Evolutionary conservation across 2,329 filamentous ascomycete species (phyloP).

Genomic region (Aspergillus sp.): DNA sequence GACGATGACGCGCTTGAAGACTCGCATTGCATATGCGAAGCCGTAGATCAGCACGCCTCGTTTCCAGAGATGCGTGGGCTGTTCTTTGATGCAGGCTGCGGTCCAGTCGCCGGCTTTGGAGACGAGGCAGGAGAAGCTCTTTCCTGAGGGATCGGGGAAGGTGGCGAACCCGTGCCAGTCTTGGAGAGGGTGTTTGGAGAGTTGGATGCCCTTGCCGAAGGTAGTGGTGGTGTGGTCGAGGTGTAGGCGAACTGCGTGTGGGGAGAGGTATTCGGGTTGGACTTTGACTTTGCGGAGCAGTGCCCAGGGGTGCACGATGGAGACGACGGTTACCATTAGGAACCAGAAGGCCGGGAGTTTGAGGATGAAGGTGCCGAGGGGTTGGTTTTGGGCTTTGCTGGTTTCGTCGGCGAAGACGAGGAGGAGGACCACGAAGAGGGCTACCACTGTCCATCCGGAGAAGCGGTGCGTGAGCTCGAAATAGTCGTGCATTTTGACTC

Average conservation of each 20-base stretch:
- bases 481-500: constrained; percentile 59
- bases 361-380: constrained; percentile 38
- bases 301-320: constrained; percentile 69
- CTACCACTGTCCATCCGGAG: constrained; percentile 64
- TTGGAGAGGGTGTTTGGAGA: constrained; percentile 58
- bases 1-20: constrained; percentile 62
- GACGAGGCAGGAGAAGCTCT: constrained; percentile 64
- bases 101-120: constrained; percentile 77
- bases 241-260: constrained; percentile 67
- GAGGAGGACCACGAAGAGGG: constrained; percentile 61
- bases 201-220: constrained; percentile 53
- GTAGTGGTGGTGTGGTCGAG: constrained; percentile 61
- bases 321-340: constrained; percentile 57
- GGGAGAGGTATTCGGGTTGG: constrained; percentile 61
- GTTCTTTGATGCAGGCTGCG: constrained; percentile 54
- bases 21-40: constrained; percentile 61
- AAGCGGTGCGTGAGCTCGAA: constrained; percentile 72
- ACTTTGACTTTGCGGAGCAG: constrained; percentile 65
- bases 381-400: constrained; percentile 27
- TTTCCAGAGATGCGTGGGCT: constrained; percentile 61
- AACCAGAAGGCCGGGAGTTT: constrained; percentile 61
- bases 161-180: constrained; percentile 77
- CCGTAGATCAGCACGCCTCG: constrained; percentile 64
- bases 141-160: constrained; percentile 55
- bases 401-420: constrained; percentile 50